These are phyloP conservation scores for Juglanconis sp. DNA, from an alignment of 2,329 filamentous ascomycete genomes.

Conservation along the genomic window DNA sequence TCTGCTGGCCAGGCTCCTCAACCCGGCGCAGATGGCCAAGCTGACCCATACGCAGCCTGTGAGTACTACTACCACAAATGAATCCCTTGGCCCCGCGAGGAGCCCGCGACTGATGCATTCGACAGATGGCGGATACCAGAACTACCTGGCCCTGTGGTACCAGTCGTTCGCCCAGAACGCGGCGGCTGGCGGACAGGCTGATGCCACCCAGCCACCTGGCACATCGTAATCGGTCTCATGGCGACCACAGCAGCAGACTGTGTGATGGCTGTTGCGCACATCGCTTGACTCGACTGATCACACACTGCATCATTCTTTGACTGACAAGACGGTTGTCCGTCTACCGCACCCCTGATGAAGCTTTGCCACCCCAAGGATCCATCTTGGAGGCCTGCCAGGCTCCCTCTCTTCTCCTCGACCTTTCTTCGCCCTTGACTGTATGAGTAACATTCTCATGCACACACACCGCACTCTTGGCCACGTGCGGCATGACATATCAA, in stretches of 20 bases:
- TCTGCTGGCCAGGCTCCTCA: constrained; percentile 32
- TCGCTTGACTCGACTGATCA: constrained; percentile 12
- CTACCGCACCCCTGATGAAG: constrained; percentile 16
- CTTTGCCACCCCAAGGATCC: constrained; percentile 12
- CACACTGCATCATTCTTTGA: constrained; percentile 12
- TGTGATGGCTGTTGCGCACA: constrained; percentile 14
- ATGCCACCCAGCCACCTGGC: constrained; percentile 19
- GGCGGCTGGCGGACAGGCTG: constrained; percentile 18
- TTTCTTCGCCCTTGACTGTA: constrained; percentile 13
- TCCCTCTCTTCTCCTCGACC: constrained; percentile 12
- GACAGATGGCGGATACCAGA: constrained; percentile 74
- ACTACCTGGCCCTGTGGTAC: constrained; percentile 79
- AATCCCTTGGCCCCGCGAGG: background rate
- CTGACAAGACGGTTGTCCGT: constrained; percentile 18
- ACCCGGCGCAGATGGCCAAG: constrained; percentile 46
- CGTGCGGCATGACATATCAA: constrained; percentile 3
- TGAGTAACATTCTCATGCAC: constrained; percentile 7
- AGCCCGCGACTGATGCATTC: constrained; percentile 22
- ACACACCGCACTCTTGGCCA: background rate
- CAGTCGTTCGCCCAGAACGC: constrained; percentile 52
- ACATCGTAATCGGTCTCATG: constrained; percentile 15
- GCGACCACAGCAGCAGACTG: constrained; percentile 5
- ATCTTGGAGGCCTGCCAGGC: constrained; percentile 8
- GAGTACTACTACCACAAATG: constrained; percentile 31
- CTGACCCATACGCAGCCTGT: constrained; percentile 75